Percentiles rank a stretch among this genome's conserved stretches.
Evolutionary conservation across 495 filamentous ascomycete species (phyloP).

Genomic region (Cryomyces antarcticus): DNA sequence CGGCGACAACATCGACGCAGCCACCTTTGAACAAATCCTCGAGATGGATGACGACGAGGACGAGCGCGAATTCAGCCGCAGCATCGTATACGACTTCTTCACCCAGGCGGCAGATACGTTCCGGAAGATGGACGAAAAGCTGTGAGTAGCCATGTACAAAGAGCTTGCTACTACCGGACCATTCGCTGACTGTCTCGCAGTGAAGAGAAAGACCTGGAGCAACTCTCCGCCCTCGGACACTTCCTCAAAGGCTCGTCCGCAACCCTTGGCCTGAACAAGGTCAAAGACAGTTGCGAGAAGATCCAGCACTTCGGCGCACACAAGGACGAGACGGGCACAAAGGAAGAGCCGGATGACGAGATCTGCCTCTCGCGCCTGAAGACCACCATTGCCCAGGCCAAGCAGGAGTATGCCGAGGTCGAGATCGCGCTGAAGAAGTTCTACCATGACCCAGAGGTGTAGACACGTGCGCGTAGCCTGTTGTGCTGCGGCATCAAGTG

Average conservation of each 20-base stretch:
- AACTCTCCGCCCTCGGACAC: conserved; percentile 71
- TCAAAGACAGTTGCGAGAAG: conserved; percentile 85
- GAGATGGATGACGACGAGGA: conserved; percentile 87
- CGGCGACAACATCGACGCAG: conserved; percentile 53
- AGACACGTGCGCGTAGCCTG: no score
- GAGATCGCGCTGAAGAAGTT: conserved; percentile 51
- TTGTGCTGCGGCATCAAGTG: no score
- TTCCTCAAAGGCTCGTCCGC: conserved; percentile 98
- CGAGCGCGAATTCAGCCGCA: conserved; percentile 55
- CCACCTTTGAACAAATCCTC: conserved; percentile 82
- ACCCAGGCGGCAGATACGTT: conserved; percentile 80
- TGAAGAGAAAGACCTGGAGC: conserved; percentile 36
- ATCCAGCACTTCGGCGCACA: conserved; percentile 79
- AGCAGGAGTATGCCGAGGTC: conserved; percentile 57
- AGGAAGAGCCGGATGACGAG: conserved; percentile 37
- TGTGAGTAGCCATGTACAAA: neutral
- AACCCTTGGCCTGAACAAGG: conserved; percentile 77
- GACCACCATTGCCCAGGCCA: conserved; percentile 47
- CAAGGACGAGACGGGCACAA: conserved; percentile 55
- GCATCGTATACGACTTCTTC: conserved; percentile 84
- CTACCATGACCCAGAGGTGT: conserved; percentile 28
- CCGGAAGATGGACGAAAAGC: conserved; percentile 47
- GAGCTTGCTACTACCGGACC: neutral
- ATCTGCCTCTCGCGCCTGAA: conserved; percentile 46
- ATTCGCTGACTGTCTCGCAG: conserved; percentile 23